Percentiles rank a stretch among this genome's conserved stretches.
Evolutionary conservation across 495 filamentous ascomycete genomes (phyloP).

Genomic region (Penicillium maclennaniae): DNA sequence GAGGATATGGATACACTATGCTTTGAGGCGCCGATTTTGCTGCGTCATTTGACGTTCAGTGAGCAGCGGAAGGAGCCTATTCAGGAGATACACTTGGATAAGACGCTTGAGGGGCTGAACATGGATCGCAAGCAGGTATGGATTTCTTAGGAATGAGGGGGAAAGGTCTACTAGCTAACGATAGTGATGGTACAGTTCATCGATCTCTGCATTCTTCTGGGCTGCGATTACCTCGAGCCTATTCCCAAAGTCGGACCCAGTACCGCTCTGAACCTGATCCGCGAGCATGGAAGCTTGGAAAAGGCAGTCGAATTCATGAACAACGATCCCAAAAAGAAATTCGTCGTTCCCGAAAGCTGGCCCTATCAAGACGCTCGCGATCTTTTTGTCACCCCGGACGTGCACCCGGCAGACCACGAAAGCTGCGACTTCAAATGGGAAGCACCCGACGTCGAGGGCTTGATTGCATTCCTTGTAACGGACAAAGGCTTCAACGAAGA

Average conservation of each 20-base stretch:
- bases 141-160: neutral
- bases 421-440: constrained; percentile 98
- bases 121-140: constrained; percentile 82
- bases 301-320: constrained; percentile 76
- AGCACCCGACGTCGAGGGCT: constrained; percentile 79
- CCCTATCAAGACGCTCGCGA: constrained; percentile 87
- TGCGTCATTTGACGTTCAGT: constrained; percentile 92
- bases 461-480: constrained; percentile 80
- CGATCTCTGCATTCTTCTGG: constrained; percentile 95
- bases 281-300: constrained; percentile 82
- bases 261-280: constrained; percentile 89
- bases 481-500: constrained; percentile 98
- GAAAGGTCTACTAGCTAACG: neutral
- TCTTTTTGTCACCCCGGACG: constrained; percentile 86
- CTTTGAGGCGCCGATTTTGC: constrained; percentile 85
- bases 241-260: constrained; percentile 89
- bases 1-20: constrained; percentile 99
- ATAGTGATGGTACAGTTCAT: constrained; percentile 64
- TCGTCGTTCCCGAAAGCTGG: constrained; percentile 85
- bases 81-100: constrained; percentile 84
- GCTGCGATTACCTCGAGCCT: constrained; percentile 96
- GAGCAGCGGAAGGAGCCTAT: constrained; percentile 98
- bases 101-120: constrained; percentile 74
- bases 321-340: constrained; percentile 72
- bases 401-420: constrained; percentile 76